Conservation (phyloP, 1,284 basidiomycete species). For the Austroboletus olivaceoglutinosus region DNA sequence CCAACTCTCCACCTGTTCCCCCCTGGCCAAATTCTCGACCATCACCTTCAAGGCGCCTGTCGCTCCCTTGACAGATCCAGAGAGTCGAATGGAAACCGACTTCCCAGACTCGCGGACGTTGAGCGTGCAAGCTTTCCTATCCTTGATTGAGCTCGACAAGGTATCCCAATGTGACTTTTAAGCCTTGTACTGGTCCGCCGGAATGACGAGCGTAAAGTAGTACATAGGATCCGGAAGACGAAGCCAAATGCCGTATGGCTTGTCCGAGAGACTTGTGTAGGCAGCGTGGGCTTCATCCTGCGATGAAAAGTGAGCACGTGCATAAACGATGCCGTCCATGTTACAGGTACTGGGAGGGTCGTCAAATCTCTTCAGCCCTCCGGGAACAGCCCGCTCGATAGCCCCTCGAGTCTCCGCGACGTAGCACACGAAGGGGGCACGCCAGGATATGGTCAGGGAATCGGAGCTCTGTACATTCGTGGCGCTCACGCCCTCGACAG, state of each 20-base stretch:
- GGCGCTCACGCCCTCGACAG: constrained; percentile 40
- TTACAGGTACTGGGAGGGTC: constrained; percentile 13
- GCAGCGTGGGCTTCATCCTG: constrained; percentile 47
- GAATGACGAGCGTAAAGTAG: constrained; percentile 44
- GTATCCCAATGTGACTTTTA: constrained; percentile 49
- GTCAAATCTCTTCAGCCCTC: constrained; percentile 18
- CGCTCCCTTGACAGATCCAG: constrained; percentile 43
- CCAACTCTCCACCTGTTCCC: constrained; percentile 49
- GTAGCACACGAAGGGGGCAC: constrained; percentile 38
- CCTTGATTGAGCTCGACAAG: constrained; percentile 36
- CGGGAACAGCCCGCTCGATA: constrained; percentile 18
- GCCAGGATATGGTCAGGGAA: constrained; percentile 46
- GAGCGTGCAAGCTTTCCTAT: constrained; percentile 30
- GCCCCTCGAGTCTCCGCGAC: constrained; percentile 34
- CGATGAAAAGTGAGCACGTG: constrained; percentile 42
- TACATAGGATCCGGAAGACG: constrained; percentile 44
- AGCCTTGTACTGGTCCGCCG: constrained; percentile 47
- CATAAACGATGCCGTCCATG: constrained; percentile 29
- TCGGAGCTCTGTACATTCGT: constrained; percentile 29
- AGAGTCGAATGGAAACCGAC: constrained; percentile 27
- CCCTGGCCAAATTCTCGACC: constrained; percentile 51
- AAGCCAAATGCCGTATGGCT: constrained; percentile 35
- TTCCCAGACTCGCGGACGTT: constrained; percentile 18
- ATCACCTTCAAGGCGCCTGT: constrained; percentile 58
- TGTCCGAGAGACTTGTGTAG: constrained; percentile 30